Conservation (phyloP, 2,329 filamentous ascomycete genomes). For the Cryphonectria nitschkei region DNA sequence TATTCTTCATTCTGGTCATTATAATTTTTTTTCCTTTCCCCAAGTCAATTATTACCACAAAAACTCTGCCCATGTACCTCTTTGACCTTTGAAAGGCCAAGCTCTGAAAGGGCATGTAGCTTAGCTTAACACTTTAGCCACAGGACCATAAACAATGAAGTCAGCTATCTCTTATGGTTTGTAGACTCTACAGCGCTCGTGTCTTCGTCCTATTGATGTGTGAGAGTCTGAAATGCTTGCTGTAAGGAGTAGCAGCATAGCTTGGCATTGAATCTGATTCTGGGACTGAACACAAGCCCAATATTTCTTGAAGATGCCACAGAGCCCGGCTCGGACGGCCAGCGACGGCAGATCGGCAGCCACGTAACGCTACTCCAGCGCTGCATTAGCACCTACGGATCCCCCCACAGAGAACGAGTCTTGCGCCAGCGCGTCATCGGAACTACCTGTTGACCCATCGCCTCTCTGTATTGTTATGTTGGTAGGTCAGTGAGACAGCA, state of each 20-base stretch:
- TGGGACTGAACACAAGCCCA: neutral
- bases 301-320: neutral
- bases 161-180: neutral
- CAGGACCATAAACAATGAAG: neutral
- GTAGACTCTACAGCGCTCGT: neutral
- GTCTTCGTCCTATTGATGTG: neutral
- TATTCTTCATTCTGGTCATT: conserved; percentile 2
- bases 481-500: neutral
- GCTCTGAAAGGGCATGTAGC: neutral
- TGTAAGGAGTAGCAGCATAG: neutral
- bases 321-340: neutral
- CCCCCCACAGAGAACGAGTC: neutral
- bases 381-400: neutral
- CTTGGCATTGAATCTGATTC: neutral
- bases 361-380: neutral
- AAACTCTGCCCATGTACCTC: neutral
- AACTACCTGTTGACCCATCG: neutral
- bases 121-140: conserved; percentile 12
- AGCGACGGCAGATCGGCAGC: neutral
- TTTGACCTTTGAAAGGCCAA: neutral
- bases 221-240: neutral
- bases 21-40: neutral
- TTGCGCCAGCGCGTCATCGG: neutral
- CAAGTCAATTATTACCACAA: neutral
- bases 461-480: neutral